These are phyloP conservation scores for Erodium trifolium DNA, from an alignment of 441 rosid species.

Conservation along the genomic window DNA sequence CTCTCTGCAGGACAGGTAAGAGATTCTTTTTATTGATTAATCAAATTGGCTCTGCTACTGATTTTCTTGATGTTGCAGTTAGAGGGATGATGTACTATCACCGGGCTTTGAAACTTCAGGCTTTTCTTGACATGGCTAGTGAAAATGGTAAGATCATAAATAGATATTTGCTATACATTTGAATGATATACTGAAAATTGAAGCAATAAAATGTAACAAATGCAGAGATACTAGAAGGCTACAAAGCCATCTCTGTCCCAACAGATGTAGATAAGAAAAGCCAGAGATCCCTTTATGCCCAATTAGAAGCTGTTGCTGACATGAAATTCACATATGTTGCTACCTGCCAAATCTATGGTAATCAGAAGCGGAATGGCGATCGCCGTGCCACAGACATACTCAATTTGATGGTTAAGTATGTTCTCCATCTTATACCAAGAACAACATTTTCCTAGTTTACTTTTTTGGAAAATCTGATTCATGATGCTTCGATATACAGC, in stretches of 20 bases:
- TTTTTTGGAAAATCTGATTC: conserved; percentile 17
- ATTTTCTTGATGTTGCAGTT: conserved; percentile 43
- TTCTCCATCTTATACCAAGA: conserved; percentile 19
- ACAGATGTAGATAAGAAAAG: conserved; percentile 10
- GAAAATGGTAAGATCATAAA: conserved; percentile 46
- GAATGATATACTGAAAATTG: background rate
- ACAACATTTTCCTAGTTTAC: conserved; percentile 1
- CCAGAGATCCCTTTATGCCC: conserved; percentile 4
- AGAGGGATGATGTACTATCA: conserved; percentile 99
- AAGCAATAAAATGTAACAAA: background rate
- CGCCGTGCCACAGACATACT: conserved; percentile 92
- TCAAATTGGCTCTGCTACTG: conserved; percentile 19
- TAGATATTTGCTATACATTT: background rate
- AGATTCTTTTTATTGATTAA: conserved; percentile 20
- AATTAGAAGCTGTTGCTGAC: conserved; percentile 82
- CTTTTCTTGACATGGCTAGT: conserved; percentile 96
- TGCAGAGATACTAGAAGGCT: conserved; percentile 22
- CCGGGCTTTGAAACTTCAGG: conserved; percentile 95
- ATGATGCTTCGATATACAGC: conserved; percentile 37
- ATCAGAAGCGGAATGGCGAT: conserved; percentile 89
- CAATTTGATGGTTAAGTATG: conserved; percentile 97
- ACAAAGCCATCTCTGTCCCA: conserved; percentile 13
- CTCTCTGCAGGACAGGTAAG: conserved; percentile 87
- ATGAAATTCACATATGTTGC: conserved; percentile 96
- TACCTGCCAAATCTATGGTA: conserved; percentile 94